Base-by-base conservation (phyloP, 1,139 yeast species). In the Nematodospora anomalae region DNA sequence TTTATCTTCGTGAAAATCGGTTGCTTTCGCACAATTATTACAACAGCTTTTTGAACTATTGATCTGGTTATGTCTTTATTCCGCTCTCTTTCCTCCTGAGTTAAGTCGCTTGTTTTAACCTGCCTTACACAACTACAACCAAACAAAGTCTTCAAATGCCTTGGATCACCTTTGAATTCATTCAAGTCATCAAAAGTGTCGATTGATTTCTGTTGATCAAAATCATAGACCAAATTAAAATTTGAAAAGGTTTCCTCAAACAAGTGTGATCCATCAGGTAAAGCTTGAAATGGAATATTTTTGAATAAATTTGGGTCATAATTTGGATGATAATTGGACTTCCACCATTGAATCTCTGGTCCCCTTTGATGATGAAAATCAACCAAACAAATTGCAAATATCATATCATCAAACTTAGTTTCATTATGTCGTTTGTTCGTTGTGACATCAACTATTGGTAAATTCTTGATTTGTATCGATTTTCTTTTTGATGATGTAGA, bases 111-210 rank as follows among this genome's bases (percentile, higher is more conserved):
- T 2, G 86, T 70, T 38, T 77, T 73, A 29, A 89, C 75, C 58
- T 92, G 97, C 32, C 96, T 72, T 18, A 90, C 89, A 60, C 98
- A 92, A 0, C 96, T 84, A 46, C 96, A 86, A 1, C 96, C 98
- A 68, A 92, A 92, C 12, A 89, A 61, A 0, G 98, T 92, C 15
- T 82, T 77, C 26, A 79, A 67, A 42, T 74, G 56, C 37, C 72
- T 64, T 6, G 79, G 76, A 34, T 71, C 72, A 5, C 67, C 67
- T 33, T 53, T 60, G 45, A 59, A 75, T 22, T 61, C 60, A 15
- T 74, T 70, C 25, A 77, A 63, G 38, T 71, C 77, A 8, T 65
- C 61, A 38, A 62, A 51, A 40, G 63, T 59, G 44, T 69, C 77
- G 37, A 75, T 66, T 11, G 80, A 72, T 28, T 57, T 58, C 22